Percentiles rank a stretch among this genome's conserved stretches.
Evolutionary conservation across 208 protist species (phyloP).

Genomic region (Porcisia hertigi): DNA sequence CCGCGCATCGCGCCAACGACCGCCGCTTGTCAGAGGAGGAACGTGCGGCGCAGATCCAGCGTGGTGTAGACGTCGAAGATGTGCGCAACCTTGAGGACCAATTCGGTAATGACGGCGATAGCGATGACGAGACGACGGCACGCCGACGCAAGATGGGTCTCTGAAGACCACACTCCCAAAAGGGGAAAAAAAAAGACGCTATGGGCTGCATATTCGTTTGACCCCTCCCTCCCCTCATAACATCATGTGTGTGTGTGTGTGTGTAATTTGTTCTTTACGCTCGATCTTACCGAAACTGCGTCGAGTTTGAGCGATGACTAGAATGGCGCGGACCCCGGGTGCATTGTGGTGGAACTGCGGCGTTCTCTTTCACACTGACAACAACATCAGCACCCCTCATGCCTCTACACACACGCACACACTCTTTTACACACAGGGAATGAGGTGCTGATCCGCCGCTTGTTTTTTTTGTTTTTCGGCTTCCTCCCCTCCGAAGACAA

Average conservation of each 20-base stretch:
- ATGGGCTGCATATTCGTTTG: not conserved
- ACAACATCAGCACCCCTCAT: not conserved
- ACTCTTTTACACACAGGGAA: not conserved
- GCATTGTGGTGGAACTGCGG: too few species aligned
- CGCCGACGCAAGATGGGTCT: slow-evolving; percentile 8
- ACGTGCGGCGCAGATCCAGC: slow-evolving; percentile 39
- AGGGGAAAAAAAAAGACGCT: not conserved
- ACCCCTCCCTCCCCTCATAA: too few species aligned
- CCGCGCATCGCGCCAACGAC: not conserved
- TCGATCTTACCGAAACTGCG: not conserved
- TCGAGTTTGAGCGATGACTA: not conserved
- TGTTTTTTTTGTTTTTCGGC: too few species aligned
- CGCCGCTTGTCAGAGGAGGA: slow-evolving; percentile 43
- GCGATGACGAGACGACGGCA: slow-evolving; percentile 18
- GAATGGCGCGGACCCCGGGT: not conserved
- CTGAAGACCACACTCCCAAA: not conserved
- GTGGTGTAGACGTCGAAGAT: slow-evolving; percentile 55
- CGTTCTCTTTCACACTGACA: too few species aligned
- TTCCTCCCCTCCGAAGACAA: too few species aligned
- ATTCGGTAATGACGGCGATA: slow-evolving; percentile 37
- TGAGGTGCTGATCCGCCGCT: too few species aligned
- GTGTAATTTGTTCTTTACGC: not conserved
- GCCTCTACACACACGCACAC: not conserved
- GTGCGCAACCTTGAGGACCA: slow-evolving; percentile 50
- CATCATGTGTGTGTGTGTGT: not conserved